A percentile compares a stretch with the other conserved stretches of the same genome.
Conservation (phyloP, 345 rosid species). For the Gossypium longicalyx region DNA sequence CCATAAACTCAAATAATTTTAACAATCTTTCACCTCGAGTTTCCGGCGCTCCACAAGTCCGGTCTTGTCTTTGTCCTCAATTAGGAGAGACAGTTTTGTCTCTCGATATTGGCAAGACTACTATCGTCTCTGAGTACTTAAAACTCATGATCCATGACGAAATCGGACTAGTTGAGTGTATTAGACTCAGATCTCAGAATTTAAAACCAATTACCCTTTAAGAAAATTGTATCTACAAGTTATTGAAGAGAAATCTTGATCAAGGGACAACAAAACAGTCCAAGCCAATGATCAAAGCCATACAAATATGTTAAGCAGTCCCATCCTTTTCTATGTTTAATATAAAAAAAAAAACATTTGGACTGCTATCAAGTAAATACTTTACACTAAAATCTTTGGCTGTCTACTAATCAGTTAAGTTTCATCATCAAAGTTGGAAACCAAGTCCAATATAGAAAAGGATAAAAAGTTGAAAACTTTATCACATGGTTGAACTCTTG, state of each 20-base stretch:
- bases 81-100: too few relatives aligned
- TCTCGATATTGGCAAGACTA: too few relatives aligned
- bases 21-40: background rate
- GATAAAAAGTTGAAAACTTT: background rate
- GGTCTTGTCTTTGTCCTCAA: too few relatives aligned
- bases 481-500: background rate
- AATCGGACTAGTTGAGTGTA: too few relatives aligned
- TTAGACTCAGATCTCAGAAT: background rate
- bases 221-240: background rate
- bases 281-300: background rate
- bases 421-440: background rate
- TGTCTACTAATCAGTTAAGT: background rate
- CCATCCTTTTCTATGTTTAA: background rate
- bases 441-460: background rate
- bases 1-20: background rate
- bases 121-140: too few relatives aligned
- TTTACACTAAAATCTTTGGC: background rate
- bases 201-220: background rate
- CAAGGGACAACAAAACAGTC: background rate
- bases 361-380: background rate
- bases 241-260: background rate
- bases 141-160: too few relatives aligned
- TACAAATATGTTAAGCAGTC: background rate
- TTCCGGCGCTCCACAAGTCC: too few relatives aligned
- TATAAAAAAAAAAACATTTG: background rate